Evolutionary conservation across 805 yeast genomes (phyloP).

Genomic region (Teunomyces stri): DNA sequence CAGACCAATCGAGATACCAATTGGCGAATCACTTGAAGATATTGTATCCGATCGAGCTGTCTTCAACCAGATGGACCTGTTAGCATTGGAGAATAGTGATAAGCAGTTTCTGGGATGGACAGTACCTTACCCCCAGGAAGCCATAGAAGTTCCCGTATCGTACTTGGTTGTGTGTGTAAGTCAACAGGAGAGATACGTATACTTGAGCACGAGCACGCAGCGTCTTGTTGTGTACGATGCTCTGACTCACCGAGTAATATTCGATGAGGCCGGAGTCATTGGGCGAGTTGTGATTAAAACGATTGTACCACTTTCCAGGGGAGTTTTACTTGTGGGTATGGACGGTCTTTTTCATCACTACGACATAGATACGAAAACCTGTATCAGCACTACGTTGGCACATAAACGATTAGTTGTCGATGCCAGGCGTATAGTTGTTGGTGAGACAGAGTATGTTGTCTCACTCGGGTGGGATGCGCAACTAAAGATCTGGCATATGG

Average conservation of each 20-base stretch:
- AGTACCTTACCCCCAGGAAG: conserved; percentile 26
- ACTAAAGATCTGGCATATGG: conserved; percentile 36
- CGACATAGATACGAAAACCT: conserved; percentile 4
- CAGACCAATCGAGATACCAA: conserved; percentile 14
- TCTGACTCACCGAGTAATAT: conserved; percentile 8
- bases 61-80: conserved; percentile 18
- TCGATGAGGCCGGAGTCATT: conserved; percentile 4
- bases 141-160: conserved; percentile 10
- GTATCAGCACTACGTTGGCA: conserved; percentile 15
- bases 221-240: conserved; percentile 18
- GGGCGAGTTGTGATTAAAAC: conserved; percentile 35
- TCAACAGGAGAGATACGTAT: conserved; percentile 6
- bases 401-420: conserved; percentile 39
- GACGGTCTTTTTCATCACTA: conserved; percentile 39
- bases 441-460: conserved; percentile 35
- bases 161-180: conserved; percentile 25
- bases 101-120: conserved; percentile 21
- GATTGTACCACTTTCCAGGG: conserved; percentile 19
- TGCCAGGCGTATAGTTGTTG: conserved; percentile 20
- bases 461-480: conserved; percentile 62
- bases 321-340: conserved; percentile 48
- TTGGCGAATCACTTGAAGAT: conserved; percentile 30
- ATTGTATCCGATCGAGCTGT: conserved; percentile 38
- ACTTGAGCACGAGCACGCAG: conserved; percentile 8
- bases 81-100: conserved; percentile 5